Percentiles rank a stretch among this genome's conserved stretches.
Conservation (phyloP, 257 asterid genomes). For the Rubia yunnanensis region DNA sequence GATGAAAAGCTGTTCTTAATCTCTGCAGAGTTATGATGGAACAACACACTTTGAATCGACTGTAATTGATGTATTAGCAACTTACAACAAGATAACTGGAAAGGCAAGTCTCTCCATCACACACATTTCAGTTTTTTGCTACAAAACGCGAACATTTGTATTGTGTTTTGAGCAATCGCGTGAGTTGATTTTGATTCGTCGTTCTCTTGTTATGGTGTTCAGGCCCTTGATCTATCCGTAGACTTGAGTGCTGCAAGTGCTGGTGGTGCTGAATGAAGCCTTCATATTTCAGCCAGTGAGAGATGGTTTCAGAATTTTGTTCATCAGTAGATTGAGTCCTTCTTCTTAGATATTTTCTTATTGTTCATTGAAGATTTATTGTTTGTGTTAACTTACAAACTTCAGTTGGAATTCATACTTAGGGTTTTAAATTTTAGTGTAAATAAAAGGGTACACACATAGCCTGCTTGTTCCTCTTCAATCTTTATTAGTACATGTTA, state of each 20-base stretch:
- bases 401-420: neutral
- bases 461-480: no score
- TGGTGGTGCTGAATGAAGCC: constrained; percentile 35
- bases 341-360: neutral
- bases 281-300: neutral
- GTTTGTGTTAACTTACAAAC: neutral
- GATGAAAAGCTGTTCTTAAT: constrained; percentile 4
- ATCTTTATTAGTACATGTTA: no score
- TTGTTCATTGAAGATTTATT: neutral
- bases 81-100: constrained; percentile 81
- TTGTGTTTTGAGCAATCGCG: neutral
- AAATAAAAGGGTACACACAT: no score
- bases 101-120: constrained; percentile 34
- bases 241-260: constrained; percentile 90
- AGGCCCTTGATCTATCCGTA: constrained; percentile 88
- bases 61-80: constrained; percentile 58
- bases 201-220: constrained; percentile 3
- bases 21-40: constrained; percentile 72
- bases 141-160: neutral
- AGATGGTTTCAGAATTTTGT: neutral
- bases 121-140: neutral
- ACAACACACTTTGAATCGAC: constrained; percentile 90
- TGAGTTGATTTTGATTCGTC: neutral
- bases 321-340: neutral
- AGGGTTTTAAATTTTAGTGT: no score